Evolutionary conservation across 2,329 filamentous ascomycete species (phyloP), one percentile per base, ranked within the genome.

Genomic region (Alternaria sp.): DNA sequence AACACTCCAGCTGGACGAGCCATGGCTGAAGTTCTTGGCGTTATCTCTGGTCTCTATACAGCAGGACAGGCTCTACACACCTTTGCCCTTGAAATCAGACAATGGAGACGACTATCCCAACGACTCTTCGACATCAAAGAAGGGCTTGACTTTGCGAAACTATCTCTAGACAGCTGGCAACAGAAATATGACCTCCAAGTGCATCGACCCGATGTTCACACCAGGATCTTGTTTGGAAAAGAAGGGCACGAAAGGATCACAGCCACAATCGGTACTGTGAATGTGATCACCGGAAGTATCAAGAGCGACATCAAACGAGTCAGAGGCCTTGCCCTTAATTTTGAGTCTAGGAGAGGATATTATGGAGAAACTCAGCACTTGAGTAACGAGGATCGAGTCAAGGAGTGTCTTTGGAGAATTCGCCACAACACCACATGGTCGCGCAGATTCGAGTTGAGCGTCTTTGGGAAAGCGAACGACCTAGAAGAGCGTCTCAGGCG

Each of bases 61-160:
- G 61, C 69, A 10, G 65, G 64, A 6, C 61, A 68, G 25, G 59
- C 63, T 17, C 59, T 76, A 11, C 54, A 65, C 12, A 67, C 57
- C 7, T 68, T 76, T 25, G 68, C 70, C 57, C 56, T 54, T 5
- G 68, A 74, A 36, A 68, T 66, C 11, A 54, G 59, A 17, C 60
- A 62, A 64, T 75, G 69, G 68, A 65, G 57, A 47, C 49, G 56
- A 15, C 32, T 74, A 9, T 74, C 69, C 6, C 62, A 74, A 15
- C 67, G 67, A 43, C 65, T 76, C 2, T 66, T 72, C 57, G 74
- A 76, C 51, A 61, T 74, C 8, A 61, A 59, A 12, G 66, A 74
- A 60, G 67, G 68, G 2, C 57, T 76, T 6, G 44, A 66, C 15
- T 68, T 64, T 19, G 63, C 62, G 6, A 64, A 74, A 52, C 60